A percentile compares a stretch with the other conserved stretches of the same genome.
phyloP scores from a whole-genome alignment of 192 early-diverging fungal genomes.

The Radiomyces spectabilis region DNA sequence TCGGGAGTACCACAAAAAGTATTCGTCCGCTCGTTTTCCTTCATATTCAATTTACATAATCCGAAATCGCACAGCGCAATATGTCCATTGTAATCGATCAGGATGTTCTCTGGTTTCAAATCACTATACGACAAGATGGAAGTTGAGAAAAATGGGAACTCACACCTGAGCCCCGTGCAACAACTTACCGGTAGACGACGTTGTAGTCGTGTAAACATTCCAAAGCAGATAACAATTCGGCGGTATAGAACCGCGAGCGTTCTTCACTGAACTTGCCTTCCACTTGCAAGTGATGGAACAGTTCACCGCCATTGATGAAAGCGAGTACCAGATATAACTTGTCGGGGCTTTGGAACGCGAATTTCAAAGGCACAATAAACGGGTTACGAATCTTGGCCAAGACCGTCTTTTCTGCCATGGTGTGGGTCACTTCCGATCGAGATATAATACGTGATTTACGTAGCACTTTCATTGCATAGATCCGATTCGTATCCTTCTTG shows the following conservation, averaged over 20 bases:
- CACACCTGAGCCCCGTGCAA: slow-evolving; percentile 6
- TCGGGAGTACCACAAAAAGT: slow-evolving; percentile 99
- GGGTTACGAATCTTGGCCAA: slow-evolving; percentile 86
- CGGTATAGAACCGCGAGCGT: slow-evolving; percentile 87
- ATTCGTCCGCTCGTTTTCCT: slow-evolving; percentile 84
- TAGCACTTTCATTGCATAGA: slow-evolving; percentile 97
- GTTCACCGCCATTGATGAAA: slow-evolving; percentile 94
- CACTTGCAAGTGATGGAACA: slow-evolving; percentile 91
- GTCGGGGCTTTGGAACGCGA: slow-evolving; percentile 89
- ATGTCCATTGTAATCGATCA: slow-evolving; percentile 90
- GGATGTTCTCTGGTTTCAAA: slow-evolving; percentile 93
- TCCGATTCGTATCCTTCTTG: slow-evolving; percentile 83
- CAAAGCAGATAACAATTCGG: slow-evolving; percentile 84
- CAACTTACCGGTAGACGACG: slow-evolving; percentile 72
- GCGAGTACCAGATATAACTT: slow-evolving; percentile 94
- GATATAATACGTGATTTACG: slow-evolving; percentile 92
- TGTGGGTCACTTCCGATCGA: slow-evolving; percentile 88
- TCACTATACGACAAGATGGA: slow-evolving; percentile 47
- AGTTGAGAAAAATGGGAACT: slow-evolving; percentile 37
- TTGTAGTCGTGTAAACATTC: slow-evolving; percentile 90
- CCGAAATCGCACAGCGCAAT: slow-evolving; percentile 94
- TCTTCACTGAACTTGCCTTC: slow-evolving; percentile 85
- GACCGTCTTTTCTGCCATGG: slow-evolving; percentile 86
- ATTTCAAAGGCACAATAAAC: slow-evolving; percentile 91
- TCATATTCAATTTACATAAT: slow-evolving; percentile 91